Evolutionary conservation across 2,329 filamentous ascomycete genomes (phyloP), one percentile per base, ranked within the genome.

Genomic region (Pezicula radicicola): DNA sequence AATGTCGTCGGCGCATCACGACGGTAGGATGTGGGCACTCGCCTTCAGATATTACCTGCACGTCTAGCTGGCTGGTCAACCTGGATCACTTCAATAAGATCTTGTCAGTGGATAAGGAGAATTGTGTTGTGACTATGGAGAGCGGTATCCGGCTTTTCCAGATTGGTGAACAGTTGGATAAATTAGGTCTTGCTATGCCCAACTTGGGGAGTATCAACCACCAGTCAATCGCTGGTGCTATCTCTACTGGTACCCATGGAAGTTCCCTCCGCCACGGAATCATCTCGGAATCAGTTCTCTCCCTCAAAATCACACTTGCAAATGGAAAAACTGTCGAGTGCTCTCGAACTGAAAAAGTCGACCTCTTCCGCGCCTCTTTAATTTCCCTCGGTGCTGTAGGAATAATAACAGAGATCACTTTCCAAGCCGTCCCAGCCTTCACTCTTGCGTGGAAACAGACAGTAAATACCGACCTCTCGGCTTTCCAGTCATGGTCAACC

Each of bases 191-290:
- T 57, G 91, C 91, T 2, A 87, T 99, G 81, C 88, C 89, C 27
- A 97, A 95, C 68, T 75, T 97, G 43, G 94, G 94, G 35, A 96
- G 91, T 68, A 99, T 99, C 71, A 91, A 97, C 68, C 84, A 91
- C 63, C 94, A 99, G 76, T 94, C 89, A 53, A 86, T 97, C 56
- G 91, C 90, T 2, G 94, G 94, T 27, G 92, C 91, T 13, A 95
- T 97, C 55, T 86, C 89, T 18, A 99, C 94, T 0, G 92, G 89
- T 15, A 97, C 94, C 0, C 94, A 99, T 68, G 94, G 94, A 41
- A 95, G 89, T 63, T 94, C 89, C 50, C 75, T 95, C 53, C 76
- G 73, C 33, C 91, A 97, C 71, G 93, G 93, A 1, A 77, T 97
- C 56, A 76, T 99, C 55, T 93, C 89, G 0, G 87, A 95, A 65